Conservation (phyloP, 1,139 yeast genomes). For the Geotrichum aggregatum region DNA sequence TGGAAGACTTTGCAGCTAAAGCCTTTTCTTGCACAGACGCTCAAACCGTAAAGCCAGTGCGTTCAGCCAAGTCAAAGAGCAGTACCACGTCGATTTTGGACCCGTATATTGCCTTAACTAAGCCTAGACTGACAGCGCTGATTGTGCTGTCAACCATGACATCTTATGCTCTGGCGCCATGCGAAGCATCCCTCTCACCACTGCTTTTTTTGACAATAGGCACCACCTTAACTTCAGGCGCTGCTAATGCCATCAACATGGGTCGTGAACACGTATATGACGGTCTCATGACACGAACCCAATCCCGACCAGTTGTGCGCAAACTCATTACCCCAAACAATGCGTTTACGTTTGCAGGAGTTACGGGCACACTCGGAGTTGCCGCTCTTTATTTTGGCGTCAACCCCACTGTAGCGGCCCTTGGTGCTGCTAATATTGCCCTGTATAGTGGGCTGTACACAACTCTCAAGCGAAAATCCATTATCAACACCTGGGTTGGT, state of each 20-base stretch:
- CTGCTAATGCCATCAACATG: slow-evolving; percentile 97
- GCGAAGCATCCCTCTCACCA: slow-evolving; percentile 64
- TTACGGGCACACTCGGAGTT: slow-evolving; percentile 69
- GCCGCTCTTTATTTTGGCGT: slow-evolving; percentile 71
- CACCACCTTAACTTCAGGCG: slow-evolving; percentile 81
- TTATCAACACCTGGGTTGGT: slow-evolving; percentile 95
- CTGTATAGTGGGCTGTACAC: slow-evolving; percentile 90
- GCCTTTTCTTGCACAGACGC: slow-evolving; percentile 16
- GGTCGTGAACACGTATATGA: slow-evolving; percentile 93
- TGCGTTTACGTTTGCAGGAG: slow-evolving; percentile 75
- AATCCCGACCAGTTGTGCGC: slow-evolving; percentile 83
- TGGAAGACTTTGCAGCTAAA: slow-evolving; percentile 16
- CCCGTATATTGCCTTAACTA: slow-evolving; percentile 68
- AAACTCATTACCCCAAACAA: slow-evolving; percentile 71
- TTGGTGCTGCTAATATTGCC: slow-evolving; percentile 74
- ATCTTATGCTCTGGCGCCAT: slow-evolving; percentile 88
- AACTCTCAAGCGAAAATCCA: slow-evolving; percentile 77
- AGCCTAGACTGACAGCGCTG: slow-evolving; percentile 81
- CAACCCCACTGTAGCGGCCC: slow-evolving; percentile 72
- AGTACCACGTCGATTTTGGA: slow-evolving; percentile 15
- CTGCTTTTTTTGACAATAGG: slow-evolving; percentile 74
- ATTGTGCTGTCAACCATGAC: slow-evolving; percentile 91
- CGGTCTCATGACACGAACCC: slow-evolving; percentile 81
- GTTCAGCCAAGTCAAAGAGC: background rate
- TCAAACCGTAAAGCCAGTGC: slow-evolving; percentile 10